These are phyloP conservation scores for Singerocomus inundabilis DNA, from an alignment of 1,284 basidiomycete genomes.

Conservation along the genomic window DNA sequence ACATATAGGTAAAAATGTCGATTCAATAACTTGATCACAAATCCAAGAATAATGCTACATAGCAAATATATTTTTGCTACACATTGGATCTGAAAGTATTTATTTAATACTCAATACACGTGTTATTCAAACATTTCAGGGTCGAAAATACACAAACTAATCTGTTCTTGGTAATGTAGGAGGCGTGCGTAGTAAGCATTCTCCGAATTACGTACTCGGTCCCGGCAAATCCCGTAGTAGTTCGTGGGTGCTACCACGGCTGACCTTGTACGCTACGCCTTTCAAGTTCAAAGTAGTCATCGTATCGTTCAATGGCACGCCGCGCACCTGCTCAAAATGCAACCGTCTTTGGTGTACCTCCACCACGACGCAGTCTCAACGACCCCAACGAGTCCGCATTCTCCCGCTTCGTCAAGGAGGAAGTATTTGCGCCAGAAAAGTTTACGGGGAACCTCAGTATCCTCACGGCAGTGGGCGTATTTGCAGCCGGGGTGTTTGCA, in stretches of 20 bases:
- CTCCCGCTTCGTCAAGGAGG: slow-evolving; percentile 59
- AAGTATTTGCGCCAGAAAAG: slow-evolving; percentile 71
- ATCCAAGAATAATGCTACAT: too few relatives aligned
- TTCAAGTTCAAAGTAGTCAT: slow-evolving; percentile 1
- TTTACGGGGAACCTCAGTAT: slow-evolving; percentile 69
- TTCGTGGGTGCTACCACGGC: neutral
- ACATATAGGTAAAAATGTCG: too few relatives aligned
- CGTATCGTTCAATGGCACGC: slow-evolving; percentile 53
- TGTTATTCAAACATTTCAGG: too few relatives aligned
- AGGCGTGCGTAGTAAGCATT: too few relatives aligned
- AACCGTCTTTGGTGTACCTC: slow-evolving; percentile 49
- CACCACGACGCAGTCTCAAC: slow-evolving; percentile 36
- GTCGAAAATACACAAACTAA: too few relatives aligned
- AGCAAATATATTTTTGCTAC: too few relatives aligned
- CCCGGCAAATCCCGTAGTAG: slow-evolving; percentile 9
- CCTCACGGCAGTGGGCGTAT: slow-evolving; percentile 59
- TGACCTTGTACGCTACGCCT: neutral
- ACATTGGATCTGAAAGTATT: too few relatives aligned
- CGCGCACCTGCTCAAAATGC: slow-evolving; percentile 56
- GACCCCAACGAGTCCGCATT: slow-evolving; percentile 63
- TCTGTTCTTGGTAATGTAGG: too few relatives aligned
- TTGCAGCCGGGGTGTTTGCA: slow-evolving; percentile 62
- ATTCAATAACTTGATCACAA: too few relatives aligned
- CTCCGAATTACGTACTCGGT: slow-evolving; percentile 9
- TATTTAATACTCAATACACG: too few relatives aligned